These are phyloP conservation scores for Chlamydomonas sp. DNA, from an alignment of 139 green algal genomes.

Conservation along the genomic window DNA sequence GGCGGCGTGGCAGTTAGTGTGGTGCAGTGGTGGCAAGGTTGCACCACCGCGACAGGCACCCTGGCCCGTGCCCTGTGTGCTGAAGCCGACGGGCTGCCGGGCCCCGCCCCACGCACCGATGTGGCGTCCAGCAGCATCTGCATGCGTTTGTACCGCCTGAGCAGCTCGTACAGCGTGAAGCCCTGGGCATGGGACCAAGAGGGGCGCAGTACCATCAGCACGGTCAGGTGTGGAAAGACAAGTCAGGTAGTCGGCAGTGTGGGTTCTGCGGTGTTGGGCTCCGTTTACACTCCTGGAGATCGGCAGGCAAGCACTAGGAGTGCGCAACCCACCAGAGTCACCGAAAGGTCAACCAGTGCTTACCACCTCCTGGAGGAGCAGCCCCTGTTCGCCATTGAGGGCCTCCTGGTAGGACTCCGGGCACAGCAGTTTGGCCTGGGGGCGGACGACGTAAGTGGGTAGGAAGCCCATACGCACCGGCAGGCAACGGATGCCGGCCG, in stretches of 20 bases:
- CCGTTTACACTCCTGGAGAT: not conserved
- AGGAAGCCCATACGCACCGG: not conserved
- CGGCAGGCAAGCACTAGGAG: not conserved
- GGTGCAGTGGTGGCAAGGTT: too few species aligned
- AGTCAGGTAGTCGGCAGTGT: not conserved
- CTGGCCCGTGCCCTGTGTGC: too few species aligned
- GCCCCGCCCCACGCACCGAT: not conserved
- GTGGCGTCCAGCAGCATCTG: constrained; percentile 35
- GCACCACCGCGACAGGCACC: not conserved
- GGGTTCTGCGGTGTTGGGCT: not conserved
- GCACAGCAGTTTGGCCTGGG: not conserved
- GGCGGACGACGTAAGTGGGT: not conserved
- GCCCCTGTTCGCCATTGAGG: constrained; percentile 20
- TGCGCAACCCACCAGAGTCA: not conserved
- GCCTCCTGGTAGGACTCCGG: constrained; percentile 9
- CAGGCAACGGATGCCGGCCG: not conserved
- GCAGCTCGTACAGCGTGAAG: constrained; percentile 37
- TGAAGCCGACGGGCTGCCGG: not conserved
- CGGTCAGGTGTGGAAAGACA: not conserved
- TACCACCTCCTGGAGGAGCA: constrained; percentile 26
- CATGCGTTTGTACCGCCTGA: constrained; percentile 13
- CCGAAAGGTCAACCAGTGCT: not conserved
- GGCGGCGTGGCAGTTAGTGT: too few species aligned
- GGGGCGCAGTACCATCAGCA: not conserved
- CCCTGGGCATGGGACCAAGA: not conserved